These are phyloP conservation scores for Irpex sp. DNA, from an alignment of 1,284 basidiomycete genomes.

Conservation along the genomic window DNA sequence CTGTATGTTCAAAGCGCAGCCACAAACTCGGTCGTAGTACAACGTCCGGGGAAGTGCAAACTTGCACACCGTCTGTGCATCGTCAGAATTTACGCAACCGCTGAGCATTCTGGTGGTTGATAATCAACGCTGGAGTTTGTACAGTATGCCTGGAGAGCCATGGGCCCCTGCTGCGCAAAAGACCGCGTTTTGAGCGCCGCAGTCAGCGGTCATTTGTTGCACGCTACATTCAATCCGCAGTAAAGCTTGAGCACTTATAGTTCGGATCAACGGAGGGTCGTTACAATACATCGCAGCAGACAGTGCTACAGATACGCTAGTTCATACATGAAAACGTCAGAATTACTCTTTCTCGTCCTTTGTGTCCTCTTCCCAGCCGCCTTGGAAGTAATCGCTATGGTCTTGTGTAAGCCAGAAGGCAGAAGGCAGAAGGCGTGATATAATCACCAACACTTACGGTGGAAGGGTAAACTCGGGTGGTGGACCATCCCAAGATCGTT, in stretches of 20 bases:
- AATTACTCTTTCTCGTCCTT: neutral
- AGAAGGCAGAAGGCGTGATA: neutral
- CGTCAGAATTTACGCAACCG: neutral
- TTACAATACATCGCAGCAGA: neutral
- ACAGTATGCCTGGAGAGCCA: too few species aligned
- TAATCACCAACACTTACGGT: neutral
- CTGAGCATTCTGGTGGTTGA: too few species aligned
- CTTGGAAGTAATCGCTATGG: neutral
- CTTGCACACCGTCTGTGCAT: neutral
- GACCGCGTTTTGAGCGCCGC: too few species aligned
- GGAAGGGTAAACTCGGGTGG: constrained; percentile 8
- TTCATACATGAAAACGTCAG: neutral
- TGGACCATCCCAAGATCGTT: constrained; percentile 4
- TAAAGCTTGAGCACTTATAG: neutral
- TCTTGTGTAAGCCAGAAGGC: neutral
- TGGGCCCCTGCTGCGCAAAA: too few species aligned
- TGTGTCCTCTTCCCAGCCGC: neutral
- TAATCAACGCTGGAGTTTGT: too few species aligned
- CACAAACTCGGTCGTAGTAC: neutral
- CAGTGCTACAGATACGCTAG: neutral
- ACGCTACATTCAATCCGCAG: neutral
- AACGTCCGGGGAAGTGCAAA: neutral
- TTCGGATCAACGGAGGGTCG: neutral
- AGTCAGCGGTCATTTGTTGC: neutral
- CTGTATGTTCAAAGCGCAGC: neutral